Percentiles rank a stretch among this genome's conserved stretches.
phyloP scores from a whole-genome alignment of 2,329 filamentous ascomycete species.

The Paecilomyces sp. region DNA sequence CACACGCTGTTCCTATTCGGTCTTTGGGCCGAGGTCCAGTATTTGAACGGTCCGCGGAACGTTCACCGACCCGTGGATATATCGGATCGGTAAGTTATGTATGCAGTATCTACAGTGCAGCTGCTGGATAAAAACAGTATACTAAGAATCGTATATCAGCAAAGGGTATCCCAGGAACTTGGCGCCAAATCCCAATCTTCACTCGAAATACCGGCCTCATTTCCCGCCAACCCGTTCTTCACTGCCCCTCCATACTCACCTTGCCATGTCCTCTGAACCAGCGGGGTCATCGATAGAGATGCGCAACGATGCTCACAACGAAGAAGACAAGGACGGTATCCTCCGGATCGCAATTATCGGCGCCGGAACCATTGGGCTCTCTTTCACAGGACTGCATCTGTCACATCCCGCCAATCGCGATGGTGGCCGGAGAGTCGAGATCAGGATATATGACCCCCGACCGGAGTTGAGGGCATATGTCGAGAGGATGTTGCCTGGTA shows the following conservation, averaged over 20 bases:
- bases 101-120: no score
- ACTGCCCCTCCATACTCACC: no score
- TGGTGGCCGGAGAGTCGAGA: slow-evolving; percentile 26
- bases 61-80: background rate
- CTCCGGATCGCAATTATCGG: slow-evolving; percentile 30
- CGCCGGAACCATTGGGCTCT: slow-evolving; percentile 47
- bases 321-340: background rate
- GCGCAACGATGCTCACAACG: no score
- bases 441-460: slow-evolving; percentile 43
- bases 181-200: no score
- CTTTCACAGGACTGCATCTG: slow-evolving; percentile 42
- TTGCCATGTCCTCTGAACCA: no score
- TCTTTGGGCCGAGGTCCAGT: background rate
- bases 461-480: slow-evolving; percentile 43
- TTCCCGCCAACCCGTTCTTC: no score
- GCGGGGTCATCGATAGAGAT: no score
- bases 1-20: background rate
- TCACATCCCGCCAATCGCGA: slow-evolving; percentile 8
- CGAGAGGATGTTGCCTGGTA: slow-evolving; percentile 29
- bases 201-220: no score
- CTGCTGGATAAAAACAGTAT: no score
- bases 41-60: background rate
- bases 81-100: background rate
- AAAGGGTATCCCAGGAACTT: no score
- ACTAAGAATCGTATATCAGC: no score